Percentiles rank a stretch among this genome's conserved stretches.
These are phyloP conservation scores for Tylopilus vinaceipallidus DNA, from an alignment of 768 basidiomycete species.

Conservation along the genomic window DNA sequence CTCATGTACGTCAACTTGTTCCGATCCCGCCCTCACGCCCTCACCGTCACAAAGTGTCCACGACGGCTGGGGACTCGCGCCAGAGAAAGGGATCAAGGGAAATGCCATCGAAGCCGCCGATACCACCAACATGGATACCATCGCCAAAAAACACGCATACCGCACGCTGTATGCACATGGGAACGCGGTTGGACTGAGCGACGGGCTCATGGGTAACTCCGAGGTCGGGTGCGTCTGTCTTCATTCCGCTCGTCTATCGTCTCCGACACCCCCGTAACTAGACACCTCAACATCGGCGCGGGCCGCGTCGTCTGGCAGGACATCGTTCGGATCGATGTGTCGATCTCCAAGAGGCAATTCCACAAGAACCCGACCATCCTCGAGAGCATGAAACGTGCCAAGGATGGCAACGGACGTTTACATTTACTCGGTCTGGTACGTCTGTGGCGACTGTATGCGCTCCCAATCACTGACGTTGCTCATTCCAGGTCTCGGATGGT, in stretches of 20 bases:
- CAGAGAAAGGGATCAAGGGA: slow-evolving; percentile 68
- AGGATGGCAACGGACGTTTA: slow-evolving; percentile 77
- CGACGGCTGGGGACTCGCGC: slow-evolving; percentile 92
- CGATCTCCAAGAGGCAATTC: slow-evolving; percentile 86
- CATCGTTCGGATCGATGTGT: slow-evolving; percentile 91
- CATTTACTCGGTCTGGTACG: slow-evolving; percentile 86
- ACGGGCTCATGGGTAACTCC: slow-evolving; percentile 97
- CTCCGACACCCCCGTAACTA: slow-evolving; percentile 30
- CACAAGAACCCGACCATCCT: slow-evolving; percentile 76
- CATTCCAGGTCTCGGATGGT: slow-evolving; percentile 78
- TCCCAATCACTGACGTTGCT: slow-evolving; percentile 1
- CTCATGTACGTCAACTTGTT: slow-evolving; percentile 59
- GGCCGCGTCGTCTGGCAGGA: slow-evolving; percentile 97
- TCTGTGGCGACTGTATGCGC: slow-evolving; percentile 1
- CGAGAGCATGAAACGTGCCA: slow-evolving; percentile 71
- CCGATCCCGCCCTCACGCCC: background rate
- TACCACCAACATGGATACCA: slow-evolving; percentile 87
- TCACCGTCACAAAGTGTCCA: slow-evolving; percentile 60
- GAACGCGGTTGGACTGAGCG: slow-evolving; percentile 86
- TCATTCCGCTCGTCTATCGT: background rate
- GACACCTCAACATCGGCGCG: slow-evolving; percentile 93
- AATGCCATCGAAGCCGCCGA: slow-evolving; percentile 84
- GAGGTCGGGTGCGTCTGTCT: slow-evolving; percentile 79
- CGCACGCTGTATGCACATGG: slow-evolving; percentile 81
- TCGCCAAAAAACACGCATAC: slow-evolving; percentile 72